Conservation (phyloP, 2,329 filamentous ascomycete genomes). For the Fusarium sacchari region DNA sequence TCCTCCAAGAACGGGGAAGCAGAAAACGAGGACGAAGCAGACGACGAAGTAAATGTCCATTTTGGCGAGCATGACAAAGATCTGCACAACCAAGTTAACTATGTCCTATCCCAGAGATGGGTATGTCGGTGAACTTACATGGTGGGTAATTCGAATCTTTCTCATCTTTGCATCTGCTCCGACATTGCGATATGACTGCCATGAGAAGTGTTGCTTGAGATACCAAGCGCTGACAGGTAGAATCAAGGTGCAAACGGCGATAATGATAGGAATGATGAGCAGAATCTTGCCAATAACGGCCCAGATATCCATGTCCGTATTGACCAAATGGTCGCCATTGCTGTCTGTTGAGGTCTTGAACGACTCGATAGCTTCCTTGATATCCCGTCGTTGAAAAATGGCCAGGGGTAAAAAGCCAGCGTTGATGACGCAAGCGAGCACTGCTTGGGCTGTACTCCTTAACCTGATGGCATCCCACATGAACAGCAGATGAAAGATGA, state of each 20-base stretch:
- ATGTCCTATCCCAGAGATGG: too few relatives aligned
- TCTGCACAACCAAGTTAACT: background rate
- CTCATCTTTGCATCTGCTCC: conserved; percentile 2
- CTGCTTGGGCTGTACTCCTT: conserved; percentile 3
- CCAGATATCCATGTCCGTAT: background rate
- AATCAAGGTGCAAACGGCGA: background rate
- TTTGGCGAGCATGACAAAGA: conserved; percentile 13
- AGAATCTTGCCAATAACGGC: background rate
- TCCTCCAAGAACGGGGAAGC: background rate
- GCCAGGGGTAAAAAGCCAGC: background rate
- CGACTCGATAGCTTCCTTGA: background rate
- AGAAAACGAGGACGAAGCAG: background rate
- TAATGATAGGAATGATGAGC: background rate
- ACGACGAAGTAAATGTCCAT: background rate
- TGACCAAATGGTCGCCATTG: background rate
- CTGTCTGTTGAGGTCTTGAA: background rate
- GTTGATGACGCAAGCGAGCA: conserved; percentile 1
- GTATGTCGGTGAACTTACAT: background rate
- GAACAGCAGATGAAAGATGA: background rate
- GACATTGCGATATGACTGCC: conserved; percentile 13
- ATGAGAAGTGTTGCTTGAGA: conserved; percentile 3
- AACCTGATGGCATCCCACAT: conserved; percentile 7
- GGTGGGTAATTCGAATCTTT: background rate
- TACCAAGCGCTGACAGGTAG: background rate
- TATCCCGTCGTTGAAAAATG: background rate